Percentiles rank a stretch among this genome's conserved stretches.
phyloP scores from a whole-genome alignment of 768 basidiomycete genomes.

The Xerocomus potaroensis region DNA sequence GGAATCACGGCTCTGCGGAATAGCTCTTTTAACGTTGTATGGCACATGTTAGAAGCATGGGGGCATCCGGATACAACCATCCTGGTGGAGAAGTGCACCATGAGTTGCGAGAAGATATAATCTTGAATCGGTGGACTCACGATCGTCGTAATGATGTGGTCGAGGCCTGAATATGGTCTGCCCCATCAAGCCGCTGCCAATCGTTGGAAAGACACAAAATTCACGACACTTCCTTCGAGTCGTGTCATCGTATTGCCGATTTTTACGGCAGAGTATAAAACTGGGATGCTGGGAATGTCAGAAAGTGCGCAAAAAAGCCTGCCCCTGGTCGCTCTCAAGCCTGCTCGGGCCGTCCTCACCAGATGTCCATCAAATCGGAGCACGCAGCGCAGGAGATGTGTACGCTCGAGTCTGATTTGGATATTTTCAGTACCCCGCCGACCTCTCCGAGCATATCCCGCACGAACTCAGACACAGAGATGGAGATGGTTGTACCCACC shows the following conservation, averaged over 20 bases:
- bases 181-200: slow-evolving; percentile 14
- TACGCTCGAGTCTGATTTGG: slow-evolving; percentile 31
- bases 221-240: slow-evolving; percentile 10
- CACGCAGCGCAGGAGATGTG: slow-evolving; percentile 23
- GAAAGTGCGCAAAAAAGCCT: slow-evolving; percentile 2
- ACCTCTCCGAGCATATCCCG: slow-evolving; percentile 34
- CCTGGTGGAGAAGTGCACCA: slow-evolving; percentile 21
- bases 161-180: slow-evolving; percentile 17
- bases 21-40: slow-evolving; percentile 5
- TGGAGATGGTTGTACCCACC: slow-evolving; percentile 11
- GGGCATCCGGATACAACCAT: slow-evolving; percentile 6
- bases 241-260: too few species aligned
- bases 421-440: slow-evolving; percentile 44
- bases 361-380: slow-evolving; percentile 4
- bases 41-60: slow-evolving; percentile 16
- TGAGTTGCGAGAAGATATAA: too few species aligned
- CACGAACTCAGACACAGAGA: slow-evolving; percentile 12
- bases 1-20: slow-evolving; percentile 20
- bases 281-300: background rate
- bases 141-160: slow-evolving; percentile 19
- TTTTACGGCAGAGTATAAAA: slow-evolving; percentile 24
- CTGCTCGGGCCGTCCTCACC: slow-evolving; percentile 11
- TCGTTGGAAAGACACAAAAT: slow-evolving; percentile 10
- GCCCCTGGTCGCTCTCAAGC: slow-evolving; percentile 5
- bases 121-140: background rate